Percentiles rank a stretch among this genome's conserved stretches.
Evolutionary conservation across 2,329 filamentous ascomycete genomes (phyloP).

Genomic region (Penicillium nordicum): DNA sequence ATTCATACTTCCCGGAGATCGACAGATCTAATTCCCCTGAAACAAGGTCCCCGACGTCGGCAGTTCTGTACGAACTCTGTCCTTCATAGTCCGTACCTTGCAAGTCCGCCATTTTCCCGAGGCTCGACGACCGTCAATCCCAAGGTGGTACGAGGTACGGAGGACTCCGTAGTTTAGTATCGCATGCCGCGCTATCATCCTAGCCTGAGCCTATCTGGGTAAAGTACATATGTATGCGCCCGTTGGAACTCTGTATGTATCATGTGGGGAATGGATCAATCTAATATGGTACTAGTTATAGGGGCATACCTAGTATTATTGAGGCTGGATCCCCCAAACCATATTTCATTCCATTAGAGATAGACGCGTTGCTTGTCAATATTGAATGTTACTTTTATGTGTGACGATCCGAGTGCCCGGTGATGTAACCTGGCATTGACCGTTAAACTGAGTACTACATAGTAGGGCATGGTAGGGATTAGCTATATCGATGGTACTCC

Average conservation of each 20-base stretch:
- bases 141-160: no score
- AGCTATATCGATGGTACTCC: not conserved
- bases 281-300: not conserved
- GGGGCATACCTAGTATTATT: not conserved
- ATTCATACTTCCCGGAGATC: not conserved
- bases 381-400: not conserved
- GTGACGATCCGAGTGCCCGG: not conserved
- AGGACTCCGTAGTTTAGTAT: not conserved
- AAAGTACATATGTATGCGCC: not conserved
- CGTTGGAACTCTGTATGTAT: not conserved
- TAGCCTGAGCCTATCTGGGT: not conserved
- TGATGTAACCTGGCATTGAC: slow-evolving; percentile 6
- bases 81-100: not conserved
- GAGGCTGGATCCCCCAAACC: not conserved
- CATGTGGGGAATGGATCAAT: slow-evolving; percentile 1
- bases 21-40: slow-evolving; percentile 3
- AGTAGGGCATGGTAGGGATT: not conserved
- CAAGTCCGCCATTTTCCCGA: not conserved
- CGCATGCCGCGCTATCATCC: not conserved
- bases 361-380: not conserved
- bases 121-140: not conserved
- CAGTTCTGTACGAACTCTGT: not conserved
- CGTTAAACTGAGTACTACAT: not conserved
- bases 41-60: not conserved
- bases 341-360: not conserved